phyloP scores from a whole-genome alignment of 805 yeast genomes.

The Sugiyamaella mastotermitis region DNA sequence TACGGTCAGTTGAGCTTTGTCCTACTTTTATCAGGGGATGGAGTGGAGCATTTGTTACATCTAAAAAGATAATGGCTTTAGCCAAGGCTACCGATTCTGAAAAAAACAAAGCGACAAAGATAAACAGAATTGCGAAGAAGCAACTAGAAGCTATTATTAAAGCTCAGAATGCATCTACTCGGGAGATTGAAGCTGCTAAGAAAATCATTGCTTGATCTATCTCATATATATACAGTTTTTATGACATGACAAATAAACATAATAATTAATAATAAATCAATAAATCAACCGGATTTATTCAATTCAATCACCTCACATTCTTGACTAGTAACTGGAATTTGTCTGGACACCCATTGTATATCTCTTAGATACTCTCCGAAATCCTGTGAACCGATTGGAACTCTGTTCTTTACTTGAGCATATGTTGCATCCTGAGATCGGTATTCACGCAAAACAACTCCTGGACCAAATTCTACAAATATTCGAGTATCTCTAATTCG shows the following conservation, averaged over 20 bases:
- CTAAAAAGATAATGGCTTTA: conserved; percentile 25
- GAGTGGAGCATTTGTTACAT: conserved; percentile 52
- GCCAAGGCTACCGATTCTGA: conserved; percentile 21
- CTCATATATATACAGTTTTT: too few species aligned
- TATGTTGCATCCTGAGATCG: conserved; percentile 61
- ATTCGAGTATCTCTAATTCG: conserved; percentile 80
- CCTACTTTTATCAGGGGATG: conserved; percentile 66
- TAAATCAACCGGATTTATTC: too few species aligned
- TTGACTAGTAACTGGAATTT: conserved; percentile 39
- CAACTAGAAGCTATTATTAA: conserved; percentile 34
- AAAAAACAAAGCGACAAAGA: conserved; percentile 25
- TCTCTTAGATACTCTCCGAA: conserved; percentile 71
- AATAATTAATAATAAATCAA: too few species aligned
- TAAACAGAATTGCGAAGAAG: conserved; percentile 34
- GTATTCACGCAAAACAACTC: conserved; percentile 66
- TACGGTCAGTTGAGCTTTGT: conserved; percentile 73
- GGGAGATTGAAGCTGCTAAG: conserved; percentile 37
- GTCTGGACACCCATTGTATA: conserved; percentile 74
- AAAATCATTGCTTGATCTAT: conserved; percentile 20
- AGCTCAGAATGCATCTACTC: conserved; percentile 21
- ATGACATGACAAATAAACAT: too few species aligned
- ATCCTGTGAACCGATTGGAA: conserved; percentile 51
- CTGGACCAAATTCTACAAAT: conserved; percentile 66
- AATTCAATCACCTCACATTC: conserved; percentile 6
- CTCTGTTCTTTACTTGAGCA: conserved; percentile 33